phyloP scores from a whole-genome alignment of 352 stramenopile species.

The Achlya hypogyna region DNA sequence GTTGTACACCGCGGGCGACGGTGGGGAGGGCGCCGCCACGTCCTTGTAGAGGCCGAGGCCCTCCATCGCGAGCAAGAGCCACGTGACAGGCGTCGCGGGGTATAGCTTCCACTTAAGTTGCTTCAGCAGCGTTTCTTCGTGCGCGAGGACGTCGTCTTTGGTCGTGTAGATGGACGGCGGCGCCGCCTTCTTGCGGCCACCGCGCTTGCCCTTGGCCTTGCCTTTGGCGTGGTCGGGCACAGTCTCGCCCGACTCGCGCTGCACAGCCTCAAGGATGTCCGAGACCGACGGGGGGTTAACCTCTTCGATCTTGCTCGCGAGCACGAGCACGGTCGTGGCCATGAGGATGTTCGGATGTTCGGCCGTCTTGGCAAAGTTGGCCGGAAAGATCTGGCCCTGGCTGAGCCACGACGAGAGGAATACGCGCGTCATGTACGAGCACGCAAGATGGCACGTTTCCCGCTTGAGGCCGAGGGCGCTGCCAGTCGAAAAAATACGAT shows the following conservation, averaged over 20 bases:
- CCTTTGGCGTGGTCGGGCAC: background rate
- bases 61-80: constrained; percentile 11
- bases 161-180: constrained; percentile 12
- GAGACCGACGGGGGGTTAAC: constrained; percentile 7
- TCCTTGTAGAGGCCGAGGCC: constrained; percentile 16
- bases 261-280: constrained; percentile 13
- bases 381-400: background rate
- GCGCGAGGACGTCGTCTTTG: constrained; percentile 9
- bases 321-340: background rate
- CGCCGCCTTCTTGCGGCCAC: background rate
- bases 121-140: constrained; percentile 14
- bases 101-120: constrained; percentile 13
- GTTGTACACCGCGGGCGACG: background rate
- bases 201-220: background rate
- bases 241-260: constrained; percentile 9
- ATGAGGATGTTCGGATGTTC: constrained; percentile 11
- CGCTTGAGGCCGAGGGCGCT: constrained; percentile 3
- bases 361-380: background rate
- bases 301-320: constrained; percentile 16
- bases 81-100: constrained; percentile 7
- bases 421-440: constrained; percentile 11
- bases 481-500: constrained; percentile 1
- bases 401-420: background rate
- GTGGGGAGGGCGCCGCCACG: no score
- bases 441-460: constrained; percentile 12